phyloP scores from a whole-genome alignment of 495 filamentous ascomycete genomes.

The Tuber brumale region DNA sequence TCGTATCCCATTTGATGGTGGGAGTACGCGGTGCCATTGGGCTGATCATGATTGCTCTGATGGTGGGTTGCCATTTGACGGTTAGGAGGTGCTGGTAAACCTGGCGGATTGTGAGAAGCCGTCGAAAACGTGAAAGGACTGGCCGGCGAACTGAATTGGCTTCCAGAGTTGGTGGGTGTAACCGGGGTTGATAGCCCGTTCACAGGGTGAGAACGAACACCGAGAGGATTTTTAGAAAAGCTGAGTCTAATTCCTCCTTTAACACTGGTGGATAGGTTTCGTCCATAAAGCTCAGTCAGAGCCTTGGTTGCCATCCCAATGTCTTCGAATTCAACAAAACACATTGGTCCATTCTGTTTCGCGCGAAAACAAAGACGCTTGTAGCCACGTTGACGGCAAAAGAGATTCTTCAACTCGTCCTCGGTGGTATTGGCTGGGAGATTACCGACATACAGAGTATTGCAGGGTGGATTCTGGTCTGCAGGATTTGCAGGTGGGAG shows the following conservation, averaged over 20 bases:
- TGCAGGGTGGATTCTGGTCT: slow-evolving; percentile 96
- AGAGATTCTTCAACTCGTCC: slow-evolving; percentile 91
- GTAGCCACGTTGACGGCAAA: slow-evolving; percentile 90
- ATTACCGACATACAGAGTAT: slow-evolving; percentile 96
- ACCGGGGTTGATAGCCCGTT: not conserved
- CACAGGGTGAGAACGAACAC: slow-evolving; percentile 56
- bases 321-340: slow-evolving; percentile 98
- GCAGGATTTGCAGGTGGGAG: slow-evolving; percentile 71
- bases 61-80: slow-evolving; percentile 30
- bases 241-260: slow-evolving; percentile 97
- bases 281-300: slow-evolving; percentile 84
- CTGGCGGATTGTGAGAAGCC: slow-evolving; percentile 37
- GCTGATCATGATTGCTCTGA: slow-evolving; percentile 18
- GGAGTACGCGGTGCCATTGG: slow-evolving; percentile 12
- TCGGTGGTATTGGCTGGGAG: slow-evolving; percentile 89
- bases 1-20: slow-evolving; percentile 3
- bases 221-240: slow-evolving; percentile 96
- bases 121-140: slow-evolving; percentile 32
- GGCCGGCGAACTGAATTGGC: slow-evolving; percentile 4
- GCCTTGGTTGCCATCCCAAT: slow-evolving; percentile 89
- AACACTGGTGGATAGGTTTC: slow-evolving; percentile 80
- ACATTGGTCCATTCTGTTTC: slow-evolving; percentile 98
- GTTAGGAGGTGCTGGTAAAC: slow-evolving; percentile 32
- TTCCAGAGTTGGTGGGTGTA: slow-evolving; percentile 2
- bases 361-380: slow-evolving; percentile 96